Evolutionary conservation across 78 protist genomes (phyloP).

Genomic region (Cavenderia fasciculata): DNA sequence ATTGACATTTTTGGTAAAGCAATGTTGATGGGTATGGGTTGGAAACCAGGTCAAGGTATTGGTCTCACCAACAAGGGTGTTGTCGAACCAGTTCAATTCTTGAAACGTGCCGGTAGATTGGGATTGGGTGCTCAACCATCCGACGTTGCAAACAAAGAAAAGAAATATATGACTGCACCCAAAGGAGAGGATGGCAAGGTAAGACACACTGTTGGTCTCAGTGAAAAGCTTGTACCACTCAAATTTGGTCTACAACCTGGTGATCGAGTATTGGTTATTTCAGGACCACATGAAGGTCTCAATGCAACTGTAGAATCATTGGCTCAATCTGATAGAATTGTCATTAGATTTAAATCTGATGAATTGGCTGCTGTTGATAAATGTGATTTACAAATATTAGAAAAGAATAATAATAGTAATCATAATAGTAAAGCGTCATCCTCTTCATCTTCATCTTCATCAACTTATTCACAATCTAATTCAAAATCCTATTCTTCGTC

Average conservation of each 20-base stretch:
- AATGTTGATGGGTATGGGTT: constrained; percentile 85
- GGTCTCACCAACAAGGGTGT: constrained; percentile 61
- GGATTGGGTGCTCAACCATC: constrained; percentile 79
- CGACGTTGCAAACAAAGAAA: background rate
- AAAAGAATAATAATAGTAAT: background rate
- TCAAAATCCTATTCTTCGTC: background rate
- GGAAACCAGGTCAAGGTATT: constrained; percentile 81
- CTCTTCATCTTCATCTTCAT: background rate
- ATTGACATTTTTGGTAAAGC: constrained; percentile 78
- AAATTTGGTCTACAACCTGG: constrained; percentile 1
- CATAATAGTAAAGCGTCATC: background rate
- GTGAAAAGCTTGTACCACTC: constrained; percentile 33
- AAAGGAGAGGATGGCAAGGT: constrained; percentile 44
- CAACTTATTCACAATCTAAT: background rate
- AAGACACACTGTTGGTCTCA: constrained; percentile 21
- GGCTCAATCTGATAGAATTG: constrained; percentile 5
- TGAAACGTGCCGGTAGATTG: constrained; percentile 49
- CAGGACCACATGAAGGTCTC: constrained; percentile 52
- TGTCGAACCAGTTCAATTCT: constrained; percentile 70
- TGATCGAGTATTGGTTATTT: background rate
- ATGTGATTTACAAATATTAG: background rate
- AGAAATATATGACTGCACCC: background rate
- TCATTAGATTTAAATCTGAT: constrained; percentile 11
- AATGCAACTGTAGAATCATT: constrained; percentile 27
- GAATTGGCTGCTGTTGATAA: constrained; percentile 22